These are phyloP conservation scores for Kwoniella newhampshirensis DNA, from an alignment of 768 basidiomycete genomes.

Conservation along the genomic window DNA sequence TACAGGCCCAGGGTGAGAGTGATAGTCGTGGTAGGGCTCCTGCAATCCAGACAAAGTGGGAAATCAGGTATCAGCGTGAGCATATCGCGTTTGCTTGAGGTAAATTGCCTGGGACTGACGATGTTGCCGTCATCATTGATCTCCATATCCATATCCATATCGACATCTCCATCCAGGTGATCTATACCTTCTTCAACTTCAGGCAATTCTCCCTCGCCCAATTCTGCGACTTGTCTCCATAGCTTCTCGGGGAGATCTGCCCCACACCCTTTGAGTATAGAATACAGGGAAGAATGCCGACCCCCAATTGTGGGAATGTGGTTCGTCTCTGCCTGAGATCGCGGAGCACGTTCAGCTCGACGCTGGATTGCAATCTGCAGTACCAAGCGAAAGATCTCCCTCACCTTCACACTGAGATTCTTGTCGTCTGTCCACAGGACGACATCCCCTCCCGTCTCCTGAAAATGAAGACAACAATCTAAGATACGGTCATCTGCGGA, in stretches of 20 bases:
- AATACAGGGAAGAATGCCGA: slow-evolving; percentile 2
- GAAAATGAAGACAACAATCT: slow-evolving; percentile 42
- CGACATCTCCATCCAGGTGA: background rate
- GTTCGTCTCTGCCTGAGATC: slow-evolving; percentile 31
- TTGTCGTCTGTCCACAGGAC: slow-evolving; percentile 41
- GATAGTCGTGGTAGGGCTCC: too few relatives aligned
- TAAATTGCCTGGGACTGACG: too few relatives aligned
- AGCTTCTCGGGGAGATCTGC: slow-evolving; percentile 6
- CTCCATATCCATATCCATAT: slow-evolving; percentile 20
- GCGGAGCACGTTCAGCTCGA: too few relatives aligned
- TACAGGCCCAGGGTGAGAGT: too few relatives aligned
- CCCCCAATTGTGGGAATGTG: slow-evolving; percentile 27
- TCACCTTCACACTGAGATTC: slow-evolving; percentile 29
- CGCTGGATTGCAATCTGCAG: too few relatives aligned
- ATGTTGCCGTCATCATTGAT: slow-evolving; percentile 8
- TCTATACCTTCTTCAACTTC: background rate
- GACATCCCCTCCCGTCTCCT: slow-evolving; percentile 13
- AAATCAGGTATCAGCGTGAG: too few relatives aligned
- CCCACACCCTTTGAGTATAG: background rate
- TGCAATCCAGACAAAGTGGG: too few relatives aligned
- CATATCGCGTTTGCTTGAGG: too few relatives aligned
- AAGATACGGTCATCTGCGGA: slow-evolving; percentile 40
- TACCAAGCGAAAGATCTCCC: too few relatives aligned
- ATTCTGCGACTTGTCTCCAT: background rate
- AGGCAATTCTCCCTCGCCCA: background rate